These are phyloP conservation scores for Pythium coloratum DNA, from an alignment of 352 stramenopile species.

Conservation along the genomic window DNA sequence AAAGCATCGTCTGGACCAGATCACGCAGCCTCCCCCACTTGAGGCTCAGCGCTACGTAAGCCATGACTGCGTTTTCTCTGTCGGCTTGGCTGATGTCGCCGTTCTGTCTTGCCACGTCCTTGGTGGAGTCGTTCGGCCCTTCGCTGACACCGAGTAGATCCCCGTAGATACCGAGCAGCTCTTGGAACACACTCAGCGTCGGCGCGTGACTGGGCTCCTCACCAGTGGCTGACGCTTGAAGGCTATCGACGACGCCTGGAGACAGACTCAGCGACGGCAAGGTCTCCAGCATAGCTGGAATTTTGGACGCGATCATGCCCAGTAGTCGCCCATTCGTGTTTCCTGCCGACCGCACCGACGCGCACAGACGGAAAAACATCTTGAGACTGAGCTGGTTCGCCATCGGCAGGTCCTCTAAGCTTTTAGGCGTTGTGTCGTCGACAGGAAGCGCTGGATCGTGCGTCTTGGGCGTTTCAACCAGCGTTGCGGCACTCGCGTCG, in stretches of 20 bases:
- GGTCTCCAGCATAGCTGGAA: constrained; percentile 56
- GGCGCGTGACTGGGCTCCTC: not conserved
- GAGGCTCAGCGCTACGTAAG: constrained; percentile 63
- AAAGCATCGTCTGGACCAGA: constrained; percentile 41
- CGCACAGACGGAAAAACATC: constrained; percentile 72
- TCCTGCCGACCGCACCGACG: constrained; percentile 37
- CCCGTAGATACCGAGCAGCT: constrained; percentile 50
- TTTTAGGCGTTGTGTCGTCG: constrained; percentile 18
- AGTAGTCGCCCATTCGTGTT: constrained; percentile 35
- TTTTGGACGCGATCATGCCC: constrained; percentile 44
- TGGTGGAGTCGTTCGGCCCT: not conserved
- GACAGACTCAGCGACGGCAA: constrained; percentile 61
- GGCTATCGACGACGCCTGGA: constrained; percentile 36
- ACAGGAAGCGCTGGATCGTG: not conserved
- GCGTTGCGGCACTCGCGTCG: no score
- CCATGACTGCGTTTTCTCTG: constrained; percentile 37
- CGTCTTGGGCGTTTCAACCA: not conserved
- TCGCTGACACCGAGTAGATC: constrained; percentile 33
- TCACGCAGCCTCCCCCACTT: constrained; percentile 65
- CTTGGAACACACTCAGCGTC: constrained; percentile 49
- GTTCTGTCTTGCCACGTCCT: not conserved
- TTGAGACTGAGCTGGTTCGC: constrained; percentile 57
- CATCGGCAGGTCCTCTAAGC: constrained; percentile 40
- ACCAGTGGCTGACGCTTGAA: not conserved
- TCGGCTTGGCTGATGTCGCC: constrained; percentile 21